Base-by-base conservation (phyloP, 2,329 filamentous ascomycete genomes). In the Clarireedia monteithiana region DNA sequence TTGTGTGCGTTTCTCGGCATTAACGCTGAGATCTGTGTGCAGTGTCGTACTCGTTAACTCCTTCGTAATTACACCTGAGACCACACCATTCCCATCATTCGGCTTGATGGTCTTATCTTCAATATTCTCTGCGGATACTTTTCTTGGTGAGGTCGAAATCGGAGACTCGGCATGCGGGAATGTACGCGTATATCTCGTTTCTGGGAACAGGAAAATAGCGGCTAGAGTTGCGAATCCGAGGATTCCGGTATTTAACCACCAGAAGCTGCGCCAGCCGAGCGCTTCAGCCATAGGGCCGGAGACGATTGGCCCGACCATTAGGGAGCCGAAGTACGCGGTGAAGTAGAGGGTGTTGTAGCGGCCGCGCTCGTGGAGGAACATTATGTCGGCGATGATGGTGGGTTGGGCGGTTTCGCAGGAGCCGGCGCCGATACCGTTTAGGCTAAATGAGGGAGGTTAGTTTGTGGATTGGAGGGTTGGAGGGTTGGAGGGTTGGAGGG, bases 291-390 rank as follows among this genome's bases (percentile, higher is more conserved):
- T 86, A 0, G 78, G 70, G 1, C 83, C 83, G 1, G 80, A 73
- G 48, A 84, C 74, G 57, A 84, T 84, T 2, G 79, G 79, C 3
- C 74, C 78, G 51, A 77, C 76, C 80, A 83, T 84, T 24, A 85
- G 70, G 10, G 77, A 77, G 2, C 80, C 82, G 72, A 85, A 84
- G 66, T 85, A 85, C 12, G 77, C 72, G 0, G 77, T 77, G 70
- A 83, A 85, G 65, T 85, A 86, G 0, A 72, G 60, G 14, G 70
- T 72, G 30, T 72, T 66, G 52, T 70, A 85, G 60, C 78, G 81
- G 6, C 83, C 83, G 56, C 83, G 75, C 50, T 85, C 80, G 63
- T 85, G 80, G 9, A 86, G 71, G 68, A 86, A 86, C 65, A 82
- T 81, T 10, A 84, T 76, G 63, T 86, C 83, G 3, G 83, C 79